Evolutionary conservation across 345 rosid species (phyloP).

Genomic region (Trapa incisa): DNA sequence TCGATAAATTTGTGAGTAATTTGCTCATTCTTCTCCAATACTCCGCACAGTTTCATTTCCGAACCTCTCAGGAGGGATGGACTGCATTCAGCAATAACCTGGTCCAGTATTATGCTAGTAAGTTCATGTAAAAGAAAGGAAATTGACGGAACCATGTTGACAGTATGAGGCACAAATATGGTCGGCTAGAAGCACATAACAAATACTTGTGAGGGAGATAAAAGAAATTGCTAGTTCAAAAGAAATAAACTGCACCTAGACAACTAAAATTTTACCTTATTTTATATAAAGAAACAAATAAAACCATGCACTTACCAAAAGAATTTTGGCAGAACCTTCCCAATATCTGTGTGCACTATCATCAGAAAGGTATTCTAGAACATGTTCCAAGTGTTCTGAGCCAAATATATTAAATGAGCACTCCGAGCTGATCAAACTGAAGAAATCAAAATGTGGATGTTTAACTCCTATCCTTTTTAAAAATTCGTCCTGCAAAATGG

Average conservation of each 20-base stretch:
- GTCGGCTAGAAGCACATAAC: neutral
- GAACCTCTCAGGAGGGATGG: slow-evolving; percentile 69
- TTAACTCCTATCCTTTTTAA: slow-evolving; percentile 50
- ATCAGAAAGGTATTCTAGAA: slow-evolving; percentile 42
- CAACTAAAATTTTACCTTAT: neutral
- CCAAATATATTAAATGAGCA: slow-evolving; percentile 61
- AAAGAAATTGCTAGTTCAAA: neutral
- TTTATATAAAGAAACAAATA: neutral
- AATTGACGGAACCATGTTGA: neutral
- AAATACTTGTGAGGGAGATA: neutral
- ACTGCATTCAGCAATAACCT: slow-evolving; percentile 56
- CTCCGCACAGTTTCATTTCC: slow-evolving; percentile 36
- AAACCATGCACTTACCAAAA: slow-evolving; percentile 44
- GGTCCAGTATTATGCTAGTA: slow-evolving; percentile 6
- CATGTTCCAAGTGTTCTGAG: slow-evolving; percentile 50
- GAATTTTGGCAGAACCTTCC: slow-evolving; percentile 47
- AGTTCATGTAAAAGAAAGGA: neutral
- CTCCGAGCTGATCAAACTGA: slow-evolving; percentile 48
- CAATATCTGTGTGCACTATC: slow-evolving; percentile 21
- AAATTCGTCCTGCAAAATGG: slow-evolving; percentile 54
- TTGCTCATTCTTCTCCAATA: slow-evolving; percentile 37
- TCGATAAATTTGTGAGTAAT: slow-evolving; percentile 36
- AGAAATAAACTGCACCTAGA: neutral
- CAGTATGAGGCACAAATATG: neutral
- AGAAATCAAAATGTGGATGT: slow-evolving; percentile 57